Base-by-base conservation (phyloP, 371 early-diverging fungal genomes). In the Saksenaea oblongispora region DNA sequence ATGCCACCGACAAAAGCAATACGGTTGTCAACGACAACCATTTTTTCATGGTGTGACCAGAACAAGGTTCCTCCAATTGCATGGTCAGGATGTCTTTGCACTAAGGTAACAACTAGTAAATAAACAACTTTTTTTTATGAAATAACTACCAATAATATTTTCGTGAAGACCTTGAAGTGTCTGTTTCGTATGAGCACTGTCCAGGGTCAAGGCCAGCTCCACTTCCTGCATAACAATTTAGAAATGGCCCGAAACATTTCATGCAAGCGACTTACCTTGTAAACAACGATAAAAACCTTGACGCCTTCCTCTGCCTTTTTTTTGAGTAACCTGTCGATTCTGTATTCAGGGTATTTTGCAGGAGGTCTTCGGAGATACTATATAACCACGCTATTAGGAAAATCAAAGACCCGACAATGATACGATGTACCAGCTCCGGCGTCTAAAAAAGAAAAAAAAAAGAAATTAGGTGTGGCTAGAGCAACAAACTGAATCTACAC, bases 221-320 rank as follows among this genome's bases (percentile, higher is more conserved):
- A 95, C 85, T 73, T 97, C 98, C 84, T 80, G 56, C 80, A 39
- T 15, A 13, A 15, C 11, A 58, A 47, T 18, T 24, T 47, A 37
- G n/a, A 41, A 57, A 41, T 57, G 57, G 56, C 5, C 51, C 56
- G 34, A 44, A 27, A 35, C 22, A 11, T 22, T n/a, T n/a, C 55
- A 31, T n/a, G 17, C 34, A 39, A 26, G 35, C 63, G 41, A 18
- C n/a, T 59, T 71, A 77, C 80, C 69, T 95, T 93, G 83, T 94
- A 97, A 9, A 97, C 85, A 0, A 94, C 84, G 56, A 97, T 84
- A 70, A 91, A 95, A 65, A 97, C 93, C 74, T 84, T 85, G 24
- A 97, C 91, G 28, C 96, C 96, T 74, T 93, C 84, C 72, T 89
- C 87, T 15, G 98, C 98, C 74, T 93, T 93, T 69, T 83, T 79